phyloP scores from a whole-genome alignment of 2,329 filamentous ascomycete genomes.

The Akanthomyces uredinophilus region DNA sequence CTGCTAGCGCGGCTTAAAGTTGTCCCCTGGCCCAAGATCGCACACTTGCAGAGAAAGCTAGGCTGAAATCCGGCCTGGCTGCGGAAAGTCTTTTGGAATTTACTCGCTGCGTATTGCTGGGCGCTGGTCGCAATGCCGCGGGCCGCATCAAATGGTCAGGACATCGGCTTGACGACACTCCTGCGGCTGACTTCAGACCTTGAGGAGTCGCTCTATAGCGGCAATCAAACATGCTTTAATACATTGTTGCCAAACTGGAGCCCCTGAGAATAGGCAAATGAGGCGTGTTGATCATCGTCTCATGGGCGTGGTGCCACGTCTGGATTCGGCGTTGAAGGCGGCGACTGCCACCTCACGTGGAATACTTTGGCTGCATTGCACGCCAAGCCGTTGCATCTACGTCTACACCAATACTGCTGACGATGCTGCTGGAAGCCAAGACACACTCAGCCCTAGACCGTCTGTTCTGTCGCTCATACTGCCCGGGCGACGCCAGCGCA shows the following conservation, averaged over 20 bases:
- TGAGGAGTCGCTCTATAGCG: not conserved
- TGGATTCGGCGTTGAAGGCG: not conserved
- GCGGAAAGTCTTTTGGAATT: not conserved
- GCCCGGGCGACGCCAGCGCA: not conserved
- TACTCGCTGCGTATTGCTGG: not conserved
- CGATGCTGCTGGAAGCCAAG: not conserved
- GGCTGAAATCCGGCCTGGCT: not conserved
- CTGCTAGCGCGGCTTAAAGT: not conserved
- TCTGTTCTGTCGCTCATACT: not conserved
- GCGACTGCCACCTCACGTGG: constrained; percentile 8
- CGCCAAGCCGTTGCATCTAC: not conserved
- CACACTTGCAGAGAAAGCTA: not conserved
- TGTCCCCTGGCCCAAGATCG: constrained; percentile 7
- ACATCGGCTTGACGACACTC: not conserved
- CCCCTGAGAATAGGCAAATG: not conserved
- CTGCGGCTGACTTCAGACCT: not conserved
- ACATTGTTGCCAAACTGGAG: not conserved
- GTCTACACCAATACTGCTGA: not conserved
- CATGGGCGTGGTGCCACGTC: constrained; percentile 3
- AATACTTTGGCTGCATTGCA: not conserved
- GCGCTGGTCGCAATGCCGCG: not conserved
- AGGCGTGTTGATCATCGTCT: constrained; percentile 4
- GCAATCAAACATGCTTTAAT: not conserved
- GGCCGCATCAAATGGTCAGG: not conserved
- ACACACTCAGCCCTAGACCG: not conserved